These are phyloP conservation scores for Cladosporium sp. DNA, from an alignment of 2,329 filamentous ascomycete genomes.

Conservation along the genomic window DNA sequence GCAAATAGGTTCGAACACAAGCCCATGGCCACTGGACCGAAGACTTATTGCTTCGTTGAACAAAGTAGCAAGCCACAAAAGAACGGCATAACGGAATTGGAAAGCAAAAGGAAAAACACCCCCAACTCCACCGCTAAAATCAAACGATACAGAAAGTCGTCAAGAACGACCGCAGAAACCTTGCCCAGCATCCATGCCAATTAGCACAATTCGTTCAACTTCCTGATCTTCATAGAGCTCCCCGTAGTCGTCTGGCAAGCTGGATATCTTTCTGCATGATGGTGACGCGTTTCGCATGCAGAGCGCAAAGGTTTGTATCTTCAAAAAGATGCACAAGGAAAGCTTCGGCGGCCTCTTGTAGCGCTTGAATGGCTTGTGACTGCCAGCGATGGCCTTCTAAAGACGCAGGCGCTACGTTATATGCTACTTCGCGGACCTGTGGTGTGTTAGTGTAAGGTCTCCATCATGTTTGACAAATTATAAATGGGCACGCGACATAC, in stretches of 20 bases:
- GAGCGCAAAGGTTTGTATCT: slow-evolving; percentile 97
- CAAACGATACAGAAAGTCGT: neutral
- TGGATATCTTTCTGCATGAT: slow-evolving; percentile 98
- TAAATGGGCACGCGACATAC: slow-evolving; percentile 44
- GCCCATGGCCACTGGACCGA: neutral
- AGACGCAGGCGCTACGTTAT: slow-evolving; percentile 79
- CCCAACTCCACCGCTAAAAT: slow-evolving; percentile 16
- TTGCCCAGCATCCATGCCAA: neutral
- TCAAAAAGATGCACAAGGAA: slow-evolving; percentile 98
- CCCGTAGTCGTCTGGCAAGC: slow-evolving; percentile 89
- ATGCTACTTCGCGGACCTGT: slow-evolving; percentile 83
- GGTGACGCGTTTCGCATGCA: slow-evolving; percentile 98
- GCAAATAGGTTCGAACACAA: neutral
- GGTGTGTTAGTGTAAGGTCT: slow-evolving; percentile 3
- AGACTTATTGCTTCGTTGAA: neutral
- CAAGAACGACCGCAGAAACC: neutral
- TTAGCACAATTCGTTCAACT: neutral
- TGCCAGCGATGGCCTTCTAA: slow-evolving; percentile 83
- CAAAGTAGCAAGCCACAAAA: neutral
- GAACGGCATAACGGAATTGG: neutral
- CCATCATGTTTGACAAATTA: neutral
- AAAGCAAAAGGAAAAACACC: neutral
- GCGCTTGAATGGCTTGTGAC: slow-evolving; percentile 92
- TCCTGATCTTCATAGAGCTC: neutral
- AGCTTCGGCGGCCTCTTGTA: slow-evolving; percentile 98